Conservation (phyloP, 441 rosid species). For the Pelargonium cotyledonis region DNA sequence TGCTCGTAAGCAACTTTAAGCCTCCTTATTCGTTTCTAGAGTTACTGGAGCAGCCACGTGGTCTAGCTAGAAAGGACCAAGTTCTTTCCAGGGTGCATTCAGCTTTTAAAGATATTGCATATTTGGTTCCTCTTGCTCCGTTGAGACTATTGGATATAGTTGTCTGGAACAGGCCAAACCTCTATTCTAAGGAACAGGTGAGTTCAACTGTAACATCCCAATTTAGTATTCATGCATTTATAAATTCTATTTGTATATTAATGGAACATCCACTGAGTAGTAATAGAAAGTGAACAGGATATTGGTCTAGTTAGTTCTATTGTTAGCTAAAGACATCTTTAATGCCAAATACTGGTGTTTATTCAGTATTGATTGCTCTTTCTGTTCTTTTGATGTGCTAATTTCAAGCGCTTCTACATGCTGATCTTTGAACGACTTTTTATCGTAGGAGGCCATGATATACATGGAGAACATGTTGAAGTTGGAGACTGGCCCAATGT, state of each 20-base stretch:
- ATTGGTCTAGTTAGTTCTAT: background rate
- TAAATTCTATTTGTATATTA: no score
- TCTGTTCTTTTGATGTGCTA: background rate
- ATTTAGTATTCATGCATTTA: background rate
- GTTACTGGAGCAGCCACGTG: constrained; percentile 34
- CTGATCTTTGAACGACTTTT: background rate
- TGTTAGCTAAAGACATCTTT: background rate
- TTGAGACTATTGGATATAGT: constrained; percentile 44
- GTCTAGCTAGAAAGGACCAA: constrained; percentile 45
- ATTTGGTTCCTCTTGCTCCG: constrained; percentile 69
- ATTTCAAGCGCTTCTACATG: background rate
- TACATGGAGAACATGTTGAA: constrained; percentile 71
- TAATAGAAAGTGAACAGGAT: background rate
- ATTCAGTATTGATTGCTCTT: background rate
- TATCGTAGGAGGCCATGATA: constrained; percentile 34
- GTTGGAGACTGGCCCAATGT: constrained; percentile 61
- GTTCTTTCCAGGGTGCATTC: constrained; percentile 65
- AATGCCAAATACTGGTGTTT: background rate
- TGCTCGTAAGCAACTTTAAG: constrained; percentile 68
- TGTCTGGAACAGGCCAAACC: constrained; percentile 48
- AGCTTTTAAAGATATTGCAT: constrained; percentile 43
- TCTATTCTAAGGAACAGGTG: constrained; percentile 44
- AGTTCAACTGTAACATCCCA: constrained; percentile 23
- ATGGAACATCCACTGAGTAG: no score
- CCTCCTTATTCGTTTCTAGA: constrained; percentile 44